Percentiles rank a stretch among this genome's conserved stretches.
phyloP scores from a whole-genome alignment of 2,329 filamentous ascomycete genomes.

The Monosporascus sp. region DNA sequence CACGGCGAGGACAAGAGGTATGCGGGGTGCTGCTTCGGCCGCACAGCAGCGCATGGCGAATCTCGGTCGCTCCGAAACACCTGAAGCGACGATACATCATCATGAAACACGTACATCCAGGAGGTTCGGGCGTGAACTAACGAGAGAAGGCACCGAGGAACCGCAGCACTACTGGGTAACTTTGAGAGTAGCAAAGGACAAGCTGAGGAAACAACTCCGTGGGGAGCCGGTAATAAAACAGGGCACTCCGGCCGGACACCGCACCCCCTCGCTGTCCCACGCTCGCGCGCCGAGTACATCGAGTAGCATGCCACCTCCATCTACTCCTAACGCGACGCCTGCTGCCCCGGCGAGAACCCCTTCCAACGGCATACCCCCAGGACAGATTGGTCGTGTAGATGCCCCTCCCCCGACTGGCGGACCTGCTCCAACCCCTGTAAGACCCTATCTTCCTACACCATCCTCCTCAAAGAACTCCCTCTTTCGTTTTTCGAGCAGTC shows the following conservation, averaged over 20 bases:
- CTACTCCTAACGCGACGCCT: constrained; percentile 24
- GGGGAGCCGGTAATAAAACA: constrained; percentile 40
- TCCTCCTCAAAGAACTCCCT: constrained; percentile 16
- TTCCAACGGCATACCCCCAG: constrained; percentile 33
- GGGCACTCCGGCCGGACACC: constrained; percentile 34
- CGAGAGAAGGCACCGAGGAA: constrained; percentile 77
- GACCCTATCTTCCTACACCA: constrained; percentile 26
- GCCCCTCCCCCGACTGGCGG: constrained; percentile 59
- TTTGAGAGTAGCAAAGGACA: constrained; percentile 67
- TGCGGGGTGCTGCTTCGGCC: constrained; percentile 81
- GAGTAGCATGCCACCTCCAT: constrained; percentile 29
- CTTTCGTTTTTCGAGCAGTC: constrained; percentile 26
- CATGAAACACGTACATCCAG: constrained; percentile 69
- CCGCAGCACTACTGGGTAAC: constrained; percentile 66
- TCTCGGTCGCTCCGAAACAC: constrained; percentile 79
- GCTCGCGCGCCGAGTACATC: constrained; percentile 40
- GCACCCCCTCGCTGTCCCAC: constrained; percentile 42
- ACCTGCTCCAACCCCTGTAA: constrained; percentile 55
- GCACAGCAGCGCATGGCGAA: constrained; percentile 86
- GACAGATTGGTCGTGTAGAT: constrained; percentile 62
- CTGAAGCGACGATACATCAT: constrained; percentile 66
- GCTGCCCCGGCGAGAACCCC: constrained; percentile 14
- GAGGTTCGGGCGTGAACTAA: constrained; percentile 51
- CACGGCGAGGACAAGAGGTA: constrained; percentile 79
- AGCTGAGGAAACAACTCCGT: constrained; percentile 60